Conservation (phyloP, 2,329 filamentous ascomycete genomes). For the Chrysoporthe deuterocubensis region DNA sequence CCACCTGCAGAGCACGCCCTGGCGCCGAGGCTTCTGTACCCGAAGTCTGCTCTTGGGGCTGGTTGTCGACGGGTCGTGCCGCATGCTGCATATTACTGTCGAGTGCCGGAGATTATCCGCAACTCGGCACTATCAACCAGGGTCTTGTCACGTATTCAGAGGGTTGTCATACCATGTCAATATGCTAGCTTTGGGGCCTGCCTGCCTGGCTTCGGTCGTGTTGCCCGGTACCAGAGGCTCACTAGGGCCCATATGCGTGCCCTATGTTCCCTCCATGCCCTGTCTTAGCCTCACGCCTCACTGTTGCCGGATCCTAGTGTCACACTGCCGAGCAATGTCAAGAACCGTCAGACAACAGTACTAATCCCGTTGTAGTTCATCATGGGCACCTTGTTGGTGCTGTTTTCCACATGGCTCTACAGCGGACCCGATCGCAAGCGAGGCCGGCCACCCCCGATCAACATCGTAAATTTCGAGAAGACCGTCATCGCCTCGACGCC, state of each 20-base stretch:
- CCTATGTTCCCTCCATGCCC: too few relatives aligned
- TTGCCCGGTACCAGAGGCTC: too few relatives aligned
- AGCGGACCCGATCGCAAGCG: slow-evolving; percentile 66
- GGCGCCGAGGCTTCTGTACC: not conserved
- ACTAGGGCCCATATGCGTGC: not conserved
- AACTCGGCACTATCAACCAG: not conserved
- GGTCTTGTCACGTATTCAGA: not conserved
- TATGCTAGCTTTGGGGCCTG: not conserved
- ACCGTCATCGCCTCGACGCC: slow-evolving; percentile 61
- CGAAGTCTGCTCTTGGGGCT: not conserved
- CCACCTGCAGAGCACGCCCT: not conserved
- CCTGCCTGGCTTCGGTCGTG: too few relatives aligned
- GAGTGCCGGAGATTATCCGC: not conserved
- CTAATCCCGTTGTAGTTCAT: slow-evolving; percentile 66
- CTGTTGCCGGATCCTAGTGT: not conserved
- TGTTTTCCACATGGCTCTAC: slow-evolving; percentile 86
- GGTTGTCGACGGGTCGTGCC: not conserved
- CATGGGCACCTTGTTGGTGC: slow-evolving; percentile 76
- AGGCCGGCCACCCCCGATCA: slow-evolving; percentile 67
- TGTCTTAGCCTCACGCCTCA: not conserved
- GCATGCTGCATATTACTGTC: not conserved
- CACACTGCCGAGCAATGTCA: not conserved
- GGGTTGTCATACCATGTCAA: not conserved
- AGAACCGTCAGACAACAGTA: slow-evolving; percentile 22
- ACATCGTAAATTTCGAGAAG: slow-evolving; percentile 78